These are phyloP conservation scores for Trichosanthes truncata DNA, from an alignment of 306 rosid genomes.

Conservation along the genomic window DNA sequence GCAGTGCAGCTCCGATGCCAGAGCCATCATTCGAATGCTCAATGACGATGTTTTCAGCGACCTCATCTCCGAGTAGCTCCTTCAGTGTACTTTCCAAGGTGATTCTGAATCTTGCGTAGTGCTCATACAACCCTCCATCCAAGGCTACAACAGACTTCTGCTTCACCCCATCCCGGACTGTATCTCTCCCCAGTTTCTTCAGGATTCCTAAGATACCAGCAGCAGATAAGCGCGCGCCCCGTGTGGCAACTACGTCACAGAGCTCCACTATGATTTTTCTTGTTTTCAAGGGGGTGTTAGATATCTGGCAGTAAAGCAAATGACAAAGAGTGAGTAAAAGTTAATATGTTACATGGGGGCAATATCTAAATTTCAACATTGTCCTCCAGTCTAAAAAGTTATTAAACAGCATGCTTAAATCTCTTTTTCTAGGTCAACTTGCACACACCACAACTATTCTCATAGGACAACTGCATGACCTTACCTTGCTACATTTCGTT, in stretches of 20 bases:
- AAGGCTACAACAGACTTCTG: constrained; percentile 54
- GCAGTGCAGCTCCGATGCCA: constrained; percentile 85
- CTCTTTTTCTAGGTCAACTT: neutral
- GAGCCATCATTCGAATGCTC: constrained; percentile 80
- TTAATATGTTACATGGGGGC: neutral
- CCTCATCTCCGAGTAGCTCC: constrained; percentile 55
- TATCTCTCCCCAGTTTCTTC: constrained; percentile 68
- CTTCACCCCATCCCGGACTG: constrained; percentile 24
- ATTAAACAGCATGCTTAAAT: neutral
- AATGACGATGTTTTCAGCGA: constrained; percentile 27
- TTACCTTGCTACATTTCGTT: neutral
- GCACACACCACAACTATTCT: neutral
- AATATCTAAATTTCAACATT: neutral
- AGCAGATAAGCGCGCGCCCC: constrained; percentile 86
- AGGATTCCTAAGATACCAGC: constrained; percentile 78
- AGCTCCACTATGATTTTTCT: constrained; percentile 52
- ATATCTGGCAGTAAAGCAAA: constrained; percentile 32
- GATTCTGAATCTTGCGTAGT: constrained; percentile 59
- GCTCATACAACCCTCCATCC: constrained; percentile 92
- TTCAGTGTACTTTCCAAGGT: constrained; percentile 56
- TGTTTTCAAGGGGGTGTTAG: constrained; percentile 45
- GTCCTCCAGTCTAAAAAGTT: neutral
- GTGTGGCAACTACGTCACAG: constrained; percentile 67
- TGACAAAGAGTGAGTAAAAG: neutral
- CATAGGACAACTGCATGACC: neutral